Base-by-base conservation (phyloP, 1,139 yeast species). In the Meyerozyma guilliermondii region DNA sequence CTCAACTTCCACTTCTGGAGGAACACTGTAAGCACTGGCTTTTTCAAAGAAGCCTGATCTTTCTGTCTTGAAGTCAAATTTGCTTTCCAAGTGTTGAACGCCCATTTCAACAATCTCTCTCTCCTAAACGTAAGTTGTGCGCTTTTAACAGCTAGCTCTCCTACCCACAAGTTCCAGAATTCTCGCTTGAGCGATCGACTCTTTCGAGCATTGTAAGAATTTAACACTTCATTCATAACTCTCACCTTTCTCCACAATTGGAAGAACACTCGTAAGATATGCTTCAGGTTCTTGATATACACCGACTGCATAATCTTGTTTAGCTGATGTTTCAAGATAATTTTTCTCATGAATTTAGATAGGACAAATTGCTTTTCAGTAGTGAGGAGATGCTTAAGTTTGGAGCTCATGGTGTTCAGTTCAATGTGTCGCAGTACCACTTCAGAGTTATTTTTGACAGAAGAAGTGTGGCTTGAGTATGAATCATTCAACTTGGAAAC, bases 81-180 rank as follows among this genome's bases (percentile, higher is more conserved):
- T 13, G 10, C 24, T 39, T 52, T 53, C 71, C 70, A 65, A 18
- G 31, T 39, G 4, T 31, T 17, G 3, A 59, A 39, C 1, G 39
- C 36, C 16, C 41, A 35, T 20, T 37, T 38, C 18, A 42, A 37
- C 5, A 45, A 24, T 48, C 44, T 7, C 39, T 46, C 16, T 39
- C 37, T 14, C 37, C 26, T 16, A 41, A 34, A 29, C 4, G 14
- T 13, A 13, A 13, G 20, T 14, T 29, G 33, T 7, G 18, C 16
- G 5, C 10, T 11, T 5, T 14, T 29, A 13, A 29, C 33, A n/a
- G n/a, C 10, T 23, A 22, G 39, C 35, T 20, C 40, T 16, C 18
- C 43, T 24, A 13, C 40, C 41, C 9, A 39, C 14, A 17, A 46
- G 33, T 27, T 13, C 33, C 33, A 29, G 7, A 13, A 29, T 3